These are phyloP conservation scores for Galerina sulciceps DNA, from an alignment of 768 basidiomycete genomes.

Conservation along the genomic window DNA sequence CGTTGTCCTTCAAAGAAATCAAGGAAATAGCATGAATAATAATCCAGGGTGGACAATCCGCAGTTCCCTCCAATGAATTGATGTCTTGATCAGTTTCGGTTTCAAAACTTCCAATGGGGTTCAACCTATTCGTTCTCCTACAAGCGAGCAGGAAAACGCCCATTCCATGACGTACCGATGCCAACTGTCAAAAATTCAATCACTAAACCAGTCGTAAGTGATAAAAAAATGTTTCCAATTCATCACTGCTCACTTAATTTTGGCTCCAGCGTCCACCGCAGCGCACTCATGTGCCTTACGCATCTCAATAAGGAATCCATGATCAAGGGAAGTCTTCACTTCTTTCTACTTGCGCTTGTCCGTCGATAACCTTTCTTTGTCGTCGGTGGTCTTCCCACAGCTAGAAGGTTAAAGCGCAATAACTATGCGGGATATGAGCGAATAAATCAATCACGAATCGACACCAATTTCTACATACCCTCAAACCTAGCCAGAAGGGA, in stretches of 20 bases:
- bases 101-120: constrained; percentile 44
- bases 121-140: constrained; percentile 53
- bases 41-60: too few relatives aligned
- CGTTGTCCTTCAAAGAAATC: too few relatives aligned
- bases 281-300: constrained; percentile 51
- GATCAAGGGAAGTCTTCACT: constrained; percentile 36
- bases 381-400: constrained; percentile 51
- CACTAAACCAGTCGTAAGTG: background rate
- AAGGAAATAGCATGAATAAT: too few relatives aligned
- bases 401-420: constrained; percentile 36
- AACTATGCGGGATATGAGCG: constrained; percentile 27
- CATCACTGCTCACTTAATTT: constrained; percentile 22
- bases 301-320: constrained; percentile 52
- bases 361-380: constrained; percentile 33
- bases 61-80: constrained; percentile 9
- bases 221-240: too few relatives aligned
- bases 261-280: constrained; percentile 50
- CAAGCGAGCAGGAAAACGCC: constrained; percentile 54
- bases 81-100: constrained; percentile 49
- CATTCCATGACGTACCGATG: constrained; percentile 59
- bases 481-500: constrained; percentile 45
- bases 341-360: constrained; percentile 32
- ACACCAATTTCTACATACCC: constrained; percentile 32
- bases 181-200: constrained; percentile 35
- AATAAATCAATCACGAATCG: background rate